Base-by-base conservation (phyloP, 2,329 filamentous ascomycete genomes). In the Exophiala spinifera region DNA sequence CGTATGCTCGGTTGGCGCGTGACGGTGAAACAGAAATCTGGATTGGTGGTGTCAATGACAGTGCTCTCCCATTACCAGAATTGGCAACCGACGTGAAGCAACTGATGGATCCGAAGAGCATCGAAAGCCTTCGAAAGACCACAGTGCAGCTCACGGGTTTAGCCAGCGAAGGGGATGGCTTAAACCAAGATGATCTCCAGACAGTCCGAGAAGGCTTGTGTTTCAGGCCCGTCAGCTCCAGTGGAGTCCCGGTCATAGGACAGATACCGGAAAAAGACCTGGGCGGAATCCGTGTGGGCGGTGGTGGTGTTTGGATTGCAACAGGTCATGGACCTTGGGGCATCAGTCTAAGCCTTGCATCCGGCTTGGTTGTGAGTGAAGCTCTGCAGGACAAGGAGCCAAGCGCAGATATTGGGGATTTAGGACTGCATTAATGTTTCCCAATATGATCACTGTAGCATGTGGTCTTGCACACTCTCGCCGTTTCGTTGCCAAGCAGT, bases 301-400 rank as follows among this genome's bases (percentile, higher is more conserved):
- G 61, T 1, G 73, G 85, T 1, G 87, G 87, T 3, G 84, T 92
- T 0, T 91, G 82, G 66, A 68, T 91, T 34, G 83, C 85, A 1
- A 77, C 84, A 3, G 88, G 88, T 0, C 88, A 91, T 73, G 88
- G 87, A 0, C 85, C 87, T 0, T 91, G 88, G 88, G 88, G 87
- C 0, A 87, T 87, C 21, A 79, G 76, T 45, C 65, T 83, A 64
- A 76, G 76, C 14, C 70, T 89, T 25, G 88, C 87, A 1, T 91
- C 86, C 0, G 88, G 88, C 0, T 79, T 80, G 61, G 82, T 89
- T 4, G 73, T 91, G 72, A 79, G 85, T 10, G 87, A 91, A 71
- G 76, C 91, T 78, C 76, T 89, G 39, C 76, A 81, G 62, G 84
- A 82, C 1, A 71, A 76, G 56, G 67, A 71, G 56, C 70, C 79